These are phyloP conservation scores for Boletus eberwhitei DNA, from an alignment of 768 basidiomycete species.

Conservation along the genomic window DNA sequence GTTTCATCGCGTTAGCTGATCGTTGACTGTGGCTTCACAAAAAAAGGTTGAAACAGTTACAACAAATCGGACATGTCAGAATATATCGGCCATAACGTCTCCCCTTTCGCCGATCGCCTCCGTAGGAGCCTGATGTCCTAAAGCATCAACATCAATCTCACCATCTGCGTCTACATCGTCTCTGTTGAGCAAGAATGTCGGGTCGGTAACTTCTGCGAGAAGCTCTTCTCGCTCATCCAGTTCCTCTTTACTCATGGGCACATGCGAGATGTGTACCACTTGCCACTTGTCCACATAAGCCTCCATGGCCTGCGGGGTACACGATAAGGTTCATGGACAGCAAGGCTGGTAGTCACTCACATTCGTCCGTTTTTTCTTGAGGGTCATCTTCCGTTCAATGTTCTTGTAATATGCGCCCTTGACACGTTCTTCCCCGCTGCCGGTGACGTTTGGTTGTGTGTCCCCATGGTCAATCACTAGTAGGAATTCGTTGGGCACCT, in stretches of 20 bases:
- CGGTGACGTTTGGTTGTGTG: conserved; percentile 33
- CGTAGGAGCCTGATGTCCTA: conserved; percentile 52
- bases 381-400: conserved; percentile 82
- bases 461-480: conserved; percentile 69
- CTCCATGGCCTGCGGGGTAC: conserved; percentile 52
- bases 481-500: conserved; percentile 81
- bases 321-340: not conserved
- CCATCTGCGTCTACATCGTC: conserved; percentile 60
- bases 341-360: conserved; percentile 41
- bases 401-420: conserved; percentile 87
- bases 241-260: conserved; percentile 70
- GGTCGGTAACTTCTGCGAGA: conserved; percentile 75
- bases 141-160: conserved; percentile 50
- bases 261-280: conserved; percentile 69
- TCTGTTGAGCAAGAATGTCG: conserved; percentile 46
- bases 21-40: not conserved
- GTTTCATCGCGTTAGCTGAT: not conserved
- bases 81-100: conserved; percentile 34
- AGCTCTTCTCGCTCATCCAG: conserved; percentile 75
- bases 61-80: conserved; percentile 15
- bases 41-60: not conserved
- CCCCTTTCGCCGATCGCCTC: conserved; percentile 45
- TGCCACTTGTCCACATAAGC: conserved; percentile 81
- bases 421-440: conserved; percentile 37
- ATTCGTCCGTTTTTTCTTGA: conserved; percentile 82